Conservation (phyloP, 768 basidiomycete genomes). For the Lentinula sp. region DNA sequence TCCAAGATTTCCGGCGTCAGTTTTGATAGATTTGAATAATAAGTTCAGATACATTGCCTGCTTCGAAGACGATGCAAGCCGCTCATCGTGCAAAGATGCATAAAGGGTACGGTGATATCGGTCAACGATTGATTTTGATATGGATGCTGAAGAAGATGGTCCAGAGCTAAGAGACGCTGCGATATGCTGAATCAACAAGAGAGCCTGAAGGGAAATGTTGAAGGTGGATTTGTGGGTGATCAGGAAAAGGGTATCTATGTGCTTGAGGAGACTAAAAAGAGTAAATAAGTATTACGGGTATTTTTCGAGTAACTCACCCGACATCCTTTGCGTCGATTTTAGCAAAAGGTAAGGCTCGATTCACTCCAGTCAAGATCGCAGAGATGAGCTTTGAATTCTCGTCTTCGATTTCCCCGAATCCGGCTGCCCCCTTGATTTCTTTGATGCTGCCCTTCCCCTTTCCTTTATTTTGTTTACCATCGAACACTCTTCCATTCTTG, state of each 20-base stretch:
- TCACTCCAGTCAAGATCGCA: constrained; percentile 89
- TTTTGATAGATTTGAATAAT: constrained; percentile 85
- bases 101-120: constrained; percentile 84
- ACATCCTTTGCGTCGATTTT: constrained; percentile 64
- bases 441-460: constrained; percentile 35
- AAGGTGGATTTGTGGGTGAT: constrained; percentile 96
- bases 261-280: constrained; percentile 62
- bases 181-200: constrained; percentile 85
- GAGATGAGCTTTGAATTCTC: constrained; percentile 78
- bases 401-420: constrained; percentile 73
- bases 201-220: constrained; percentile 91
- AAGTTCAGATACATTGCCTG: constrained; percentile 97
- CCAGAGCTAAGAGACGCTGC: constrained; percentile 43
- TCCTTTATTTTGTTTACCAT: constrained; percentile 22
- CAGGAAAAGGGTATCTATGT: constrained; percentile 89
- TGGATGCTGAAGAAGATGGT: constrained; percentile 32
- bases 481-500: constrained; percentile 17
- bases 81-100: constrained; percentile 77
- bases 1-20: constrained; percentile 43
- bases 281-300: neutral
- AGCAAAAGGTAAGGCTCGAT: constrained; percentile 91
- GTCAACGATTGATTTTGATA: constrained; percentile 46
- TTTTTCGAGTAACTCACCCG: constrained; percentile 40
- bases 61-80: constrained; percentile 79
- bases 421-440: constrained; percentile 49